phyloP scores from a whole-genome alignment of 1,284 basidiomycete species.

The Moniliophthora roreri region DNA sequence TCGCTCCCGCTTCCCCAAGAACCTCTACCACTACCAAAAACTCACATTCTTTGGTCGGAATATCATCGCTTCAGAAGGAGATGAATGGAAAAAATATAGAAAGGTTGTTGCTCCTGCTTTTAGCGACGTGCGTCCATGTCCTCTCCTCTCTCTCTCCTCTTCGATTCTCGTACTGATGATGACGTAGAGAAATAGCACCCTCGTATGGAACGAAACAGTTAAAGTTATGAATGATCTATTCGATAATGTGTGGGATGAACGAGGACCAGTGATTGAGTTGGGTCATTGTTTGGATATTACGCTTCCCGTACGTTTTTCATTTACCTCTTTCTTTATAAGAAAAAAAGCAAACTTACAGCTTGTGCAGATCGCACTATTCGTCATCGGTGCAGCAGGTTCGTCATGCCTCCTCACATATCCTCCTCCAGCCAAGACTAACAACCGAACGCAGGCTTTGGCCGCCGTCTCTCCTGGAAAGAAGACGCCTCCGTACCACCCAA shows the following conservation, averaged over 20 bases:
- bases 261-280: not conserved
- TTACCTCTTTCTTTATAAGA: not conserved
- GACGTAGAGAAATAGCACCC: conserved; percentile 32
- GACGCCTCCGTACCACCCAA: not conserved
- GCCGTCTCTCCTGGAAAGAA: not conserved
- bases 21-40: conserved; percentile 26
- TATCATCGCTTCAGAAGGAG: conserved; percentile 41
- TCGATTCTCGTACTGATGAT: not conserved
- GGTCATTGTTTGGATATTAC: not conserved
- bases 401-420: not conserved
- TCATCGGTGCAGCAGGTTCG: conserved; percentile 1
- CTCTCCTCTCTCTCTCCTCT: not conserved
- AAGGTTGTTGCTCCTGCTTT: conserved; percentile 38
- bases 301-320: not conserved
- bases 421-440: not conserved
- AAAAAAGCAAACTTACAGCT: too few species aligned
- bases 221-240: conserved; percentile 26
- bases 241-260: conserved; percentile 15
- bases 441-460: not conserved
- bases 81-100: conserved; percentile 44
- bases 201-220: conserved; percentile 40
- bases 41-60: conserved; percentile 36
- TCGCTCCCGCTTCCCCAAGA: conserved; percentile 30
- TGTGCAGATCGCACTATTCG: not conserved
- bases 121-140: conserved; percentile 32